Evolutionary conservation across 257 asterid species (phyloP).

Genomic region (Catharanthus roseus): DNA sequence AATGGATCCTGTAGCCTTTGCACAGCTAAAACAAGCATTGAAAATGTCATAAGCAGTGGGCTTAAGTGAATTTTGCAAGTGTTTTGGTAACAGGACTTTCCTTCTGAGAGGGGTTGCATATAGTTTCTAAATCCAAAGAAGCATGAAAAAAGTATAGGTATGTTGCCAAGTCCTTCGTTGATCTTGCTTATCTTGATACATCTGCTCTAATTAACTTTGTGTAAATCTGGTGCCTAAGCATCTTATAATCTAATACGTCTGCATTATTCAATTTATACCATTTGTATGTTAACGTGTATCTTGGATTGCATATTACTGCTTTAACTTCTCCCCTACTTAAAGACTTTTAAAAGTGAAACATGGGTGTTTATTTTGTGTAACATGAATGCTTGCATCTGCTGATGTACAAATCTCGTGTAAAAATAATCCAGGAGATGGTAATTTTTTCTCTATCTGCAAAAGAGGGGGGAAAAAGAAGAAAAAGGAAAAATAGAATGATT

Average conservation of each 20-base stretch:
- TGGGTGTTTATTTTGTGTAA: neutral
- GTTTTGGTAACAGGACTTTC: neutral
- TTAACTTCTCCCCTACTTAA: neutral
- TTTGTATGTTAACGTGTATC: neutral
- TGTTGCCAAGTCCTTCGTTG: neutral
- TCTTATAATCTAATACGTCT: neutral
- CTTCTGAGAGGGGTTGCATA: neutral
- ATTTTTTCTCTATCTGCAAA: neutral
- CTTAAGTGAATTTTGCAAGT: neutral
- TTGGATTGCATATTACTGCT: neutral
- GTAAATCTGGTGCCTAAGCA: neutral
- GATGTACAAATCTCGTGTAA: neutral
- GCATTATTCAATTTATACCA: neutral
- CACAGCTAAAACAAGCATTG: conserved; percentile 78
- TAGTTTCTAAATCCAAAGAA: neutral
- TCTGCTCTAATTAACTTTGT: neutral
- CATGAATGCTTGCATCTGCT: neutral
- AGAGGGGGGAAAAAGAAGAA: neutral
- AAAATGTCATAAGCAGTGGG: conserved; percentile 55
- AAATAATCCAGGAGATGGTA: neutral
- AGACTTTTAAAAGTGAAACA: neutral
- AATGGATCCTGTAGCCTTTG: conserved; percentile 78
- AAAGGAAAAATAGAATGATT: neutral
- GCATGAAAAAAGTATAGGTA: neutral
- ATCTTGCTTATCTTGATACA: neutral